phyloP scores from a whole-genome alignment of 2,329 filamentous ascomycete genomes.

The Colletotrichum cuscutae region DNA sequence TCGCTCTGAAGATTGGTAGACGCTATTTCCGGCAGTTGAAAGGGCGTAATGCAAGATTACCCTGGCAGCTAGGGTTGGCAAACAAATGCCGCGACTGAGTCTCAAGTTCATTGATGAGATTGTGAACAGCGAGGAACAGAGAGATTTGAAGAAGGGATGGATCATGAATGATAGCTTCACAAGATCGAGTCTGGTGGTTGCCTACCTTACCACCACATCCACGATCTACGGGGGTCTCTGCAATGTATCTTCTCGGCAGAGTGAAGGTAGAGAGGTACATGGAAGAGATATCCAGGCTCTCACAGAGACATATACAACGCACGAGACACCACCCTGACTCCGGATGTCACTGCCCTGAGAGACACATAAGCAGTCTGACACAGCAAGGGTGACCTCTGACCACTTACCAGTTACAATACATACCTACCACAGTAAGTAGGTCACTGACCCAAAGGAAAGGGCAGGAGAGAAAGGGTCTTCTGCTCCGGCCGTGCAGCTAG shows the following conservation, averaged over 20 bases:
- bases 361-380: background rate
- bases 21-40: constrained; percentile 15
- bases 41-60: background rate
- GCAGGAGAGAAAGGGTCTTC: constrained; percentile 14
- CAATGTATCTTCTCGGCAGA: background rate
- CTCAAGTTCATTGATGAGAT: constrained; percentile 14
- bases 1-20: background rate
- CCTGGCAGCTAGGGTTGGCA: too few relatives aligned
- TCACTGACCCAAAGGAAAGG: background rate
- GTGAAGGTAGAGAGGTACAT: background rate
- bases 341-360: background rate
- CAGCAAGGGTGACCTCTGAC: background rate
- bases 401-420: too few relatives aligned
- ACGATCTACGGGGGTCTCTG: background rate
- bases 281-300: background rate
- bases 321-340: background rate
- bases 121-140: background rate
- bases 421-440: too few relatives aligned
- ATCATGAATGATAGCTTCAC: background rate
- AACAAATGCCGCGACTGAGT: constrained; percentile 1
- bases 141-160: background rate
- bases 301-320: background rate
- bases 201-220: background rate
- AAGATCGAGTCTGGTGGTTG: background rate
- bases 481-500: constrained; percentile 5